Conservation (phyloP, 495 filamentous ascomycete genomes). For the Daldinia grandis region DNA sequence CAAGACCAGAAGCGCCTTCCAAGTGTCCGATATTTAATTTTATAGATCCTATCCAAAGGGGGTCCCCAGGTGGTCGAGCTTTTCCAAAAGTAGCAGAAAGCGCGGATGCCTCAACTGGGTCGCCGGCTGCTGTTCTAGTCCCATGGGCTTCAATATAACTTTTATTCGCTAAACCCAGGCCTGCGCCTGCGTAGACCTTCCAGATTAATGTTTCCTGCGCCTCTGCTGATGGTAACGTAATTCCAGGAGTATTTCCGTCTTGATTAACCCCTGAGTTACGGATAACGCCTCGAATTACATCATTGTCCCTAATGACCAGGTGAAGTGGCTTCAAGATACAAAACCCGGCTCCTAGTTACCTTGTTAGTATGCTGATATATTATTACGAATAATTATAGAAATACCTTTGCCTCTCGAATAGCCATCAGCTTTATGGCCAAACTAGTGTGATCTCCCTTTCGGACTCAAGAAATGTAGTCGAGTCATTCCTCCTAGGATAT, state of each 20-base stretch:
- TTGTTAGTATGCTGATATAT: no score
- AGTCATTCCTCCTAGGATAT: constrained; percentile 42
- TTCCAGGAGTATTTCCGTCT: constrained; percentile 57
- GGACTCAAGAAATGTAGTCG: constrained; percentile 44
- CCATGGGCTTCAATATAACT: constrained; percentile 60
- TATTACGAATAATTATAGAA: constrained; percentile 6
- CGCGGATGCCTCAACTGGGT: constrained; percentile 61
- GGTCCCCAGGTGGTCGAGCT: constrained; percentile 57
- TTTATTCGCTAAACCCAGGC: constrained; percentile 50
- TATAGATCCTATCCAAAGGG: constrained; percentile 60
- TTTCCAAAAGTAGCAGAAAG: constrained; percentile 48
- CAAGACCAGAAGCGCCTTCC: constrained; percentile 53
- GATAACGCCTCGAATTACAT: constrained; percentile 65
- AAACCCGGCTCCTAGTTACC: no score
- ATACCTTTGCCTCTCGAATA: constrained; percentile 69
- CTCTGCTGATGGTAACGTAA: constrained; percentile 58
- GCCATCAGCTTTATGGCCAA: constrained; percentile 64
- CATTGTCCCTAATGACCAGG: constrained; percentile 53
- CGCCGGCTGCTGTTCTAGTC: constrained; percentile 63
- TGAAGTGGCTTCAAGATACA: constrained; percentile 58
- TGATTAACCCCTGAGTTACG: constrained; percentile 58
- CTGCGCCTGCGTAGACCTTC: constrained; percentile 53
- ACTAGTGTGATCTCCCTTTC: constrained; percentile 48
- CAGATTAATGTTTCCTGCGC: constrained; percentile 63
- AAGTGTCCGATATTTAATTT: constrained; percentile 55